Base-by-base conservation (phyloP, 73 alveolate genomes). In the Blepharisma stoltei region DNA sequence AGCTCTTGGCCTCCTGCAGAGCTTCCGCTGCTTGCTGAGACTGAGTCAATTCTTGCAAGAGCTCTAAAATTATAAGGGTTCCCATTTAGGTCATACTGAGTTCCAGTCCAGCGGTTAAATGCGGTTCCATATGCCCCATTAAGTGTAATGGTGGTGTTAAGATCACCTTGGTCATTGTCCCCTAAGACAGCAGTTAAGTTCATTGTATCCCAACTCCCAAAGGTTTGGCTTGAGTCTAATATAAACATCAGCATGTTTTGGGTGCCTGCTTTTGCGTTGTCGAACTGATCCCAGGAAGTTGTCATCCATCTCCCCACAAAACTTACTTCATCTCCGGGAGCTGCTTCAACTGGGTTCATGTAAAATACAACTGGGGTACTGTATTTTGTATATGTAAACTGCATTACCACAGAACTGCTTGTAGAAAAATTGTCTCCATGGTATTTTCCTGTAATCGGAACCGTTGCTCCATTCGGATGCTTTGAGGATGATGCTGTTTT, bases 251-350 rank as follows among this genome's bases (percentile, higher is more conserved):
- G n/a, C n/a, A n/a, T n/a, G n/a, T n/a, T 20, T 7, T 55, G 25
- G 6, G 25, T 21, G 7, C 71, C 71, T 14, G 18, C 71, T 21
- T 55, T 55, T 7, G 71, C 71, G 7, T 7, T 6, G 6, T 8
- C 14, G 11, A 60, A n/a, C 2, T 60, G 14, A 14, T 0, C 5
- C 73, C 73, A 60, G 5, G 14, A n/a, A 25, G 37, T 60, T 0
- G 73, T 60, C 73, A 8, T 8, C 71, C 71, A 55, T 8, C 71
- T 8, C 44, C 71, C 71, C 7, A 20, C 71, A 20, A 55, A 55
- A 20, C 44, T 37, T 7, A 55, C 41, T 6, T 9, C 41, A 37
- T 55, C 71, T 55, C 71, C 71, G 6, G 71, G 71, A 21, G 71
- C 25, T 6, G 71, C 71, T 55, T 55, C 71, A 7, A 37, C 6